Base-by-base conservation (phyloP, 768 basidiomycete species). In the Suillus bovinus region DNA sequence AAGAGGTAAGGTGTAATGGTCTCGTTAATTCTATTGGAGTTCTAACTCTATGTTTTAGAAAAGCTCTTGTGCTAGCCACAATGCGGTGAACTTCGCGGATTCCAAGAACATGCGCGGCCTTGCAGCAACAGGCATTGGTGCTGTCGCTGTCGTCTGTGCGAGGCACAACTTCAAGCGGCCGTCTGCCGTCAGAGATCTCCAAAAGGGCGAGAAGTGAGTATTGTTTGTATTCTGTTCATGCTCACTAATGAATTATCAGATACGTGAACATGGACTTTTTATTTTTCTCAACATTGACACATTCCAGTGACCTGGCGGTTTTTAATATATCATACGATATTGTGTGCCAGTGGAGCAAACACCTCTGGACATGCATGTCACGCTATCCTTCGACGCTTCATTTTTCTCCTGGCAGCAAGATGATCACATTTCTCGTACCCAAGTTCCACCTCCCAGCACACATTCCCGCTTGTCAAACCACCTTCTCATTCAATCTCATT, bases 191-290 rank as follows among this genome's bases (percentile, higher is more conserved):
- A 68, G 56, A 0, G 64, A 71, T 29, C 56, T 70, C 0, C 67
- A 69, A 53, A 66, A 67, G 24, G 68, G 69, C 0, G 64, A 71
- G 59, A 34, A 42, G 68, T 69, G 5, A 24, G 33, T 50, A 20
- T 14, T n/a, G 7, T 22, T 46, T 50, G 0, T 47, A 4, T 64
- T 33, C 42, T 17, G 5, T 14, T 36, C 9, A 22, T 4, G 0
- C 22, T 50, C 49, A 54, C 47, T 31, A 52, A 22, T 5, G 11
- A 47, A 5, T 38, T 14, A 22, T 29, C 14, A 70, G 70, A 52
- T 67, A 64, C 14, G 33, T 53, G 11, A 70, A 71, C 33, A 64
- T 71, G 61, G 65, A 71, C 22, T 70, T 47, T 39, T 4, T 69
- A 6, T 49, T 68, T 3, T 39, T 64, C 36, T 65, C 65, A 0